Evolutionary conservation across 495 filamentous ascomycete genomes (phyloP), one percentile per base, ranked within the genome.

Genomic region (Aspergillus mulundensis): DNA sequence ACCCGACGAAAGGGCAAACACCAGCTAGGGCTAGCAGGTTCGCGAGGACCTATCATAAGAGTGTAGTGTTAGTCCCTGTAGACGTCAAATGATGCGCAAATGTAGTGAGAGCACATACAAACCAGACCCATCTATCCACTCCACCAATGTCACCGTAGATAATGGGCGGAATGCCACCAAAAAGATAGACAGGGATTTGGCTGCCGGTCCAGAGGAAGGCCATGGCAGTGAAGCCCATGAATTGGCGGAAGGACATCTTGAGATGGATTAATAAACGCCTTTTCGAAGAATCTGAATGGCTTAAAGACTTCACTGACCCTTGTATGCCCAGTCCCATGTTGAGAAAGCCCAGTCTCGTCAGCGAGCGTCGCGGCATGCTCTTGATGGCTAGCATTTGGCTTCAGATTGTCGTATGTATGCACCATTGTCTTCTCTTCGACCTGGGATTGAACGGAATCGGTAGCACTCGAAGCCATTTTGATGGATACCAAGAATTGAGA

Each of bases 1-100:
- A 82, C 5, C 87, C 87, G 21, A 89, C 86, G 54, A 90, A 89
- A 8, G 87, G 87, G 50, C 84, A 87, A 11, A 89, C 79, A 44
- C 80, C 83, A 3, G 87, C 85, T 2, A 87, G 77, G 39, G 84
- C 75, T 8, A 90, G 79, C 3, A 90, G 71, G 61, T 90, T 84
- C 16, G 80, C 84, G 2, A 87, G 73, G 38, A 87, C 72, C 74
- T 75, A 50, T 24, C 5, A 7, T 7, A 6, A 34, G 14, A 43
- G 24, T 5, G 3, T 5, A 49, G 19, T 0, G 5, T 54, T 30
- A 54, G 45, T 56, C 18, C 11, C 12, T 36, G n/a, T 15, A 36
- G 55, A 6, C 25, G 5, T 48, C 21, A 7, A 1, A n/a, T 30
- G 14, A 39, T 32, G 19, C 21, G 7, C 7, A 42, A 41, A 21